These are phyloP conservation scores for Solanum pimpinellifolium DNA, from an alignment of 257 asterid species.

Conservation along the genomic window DNA sequence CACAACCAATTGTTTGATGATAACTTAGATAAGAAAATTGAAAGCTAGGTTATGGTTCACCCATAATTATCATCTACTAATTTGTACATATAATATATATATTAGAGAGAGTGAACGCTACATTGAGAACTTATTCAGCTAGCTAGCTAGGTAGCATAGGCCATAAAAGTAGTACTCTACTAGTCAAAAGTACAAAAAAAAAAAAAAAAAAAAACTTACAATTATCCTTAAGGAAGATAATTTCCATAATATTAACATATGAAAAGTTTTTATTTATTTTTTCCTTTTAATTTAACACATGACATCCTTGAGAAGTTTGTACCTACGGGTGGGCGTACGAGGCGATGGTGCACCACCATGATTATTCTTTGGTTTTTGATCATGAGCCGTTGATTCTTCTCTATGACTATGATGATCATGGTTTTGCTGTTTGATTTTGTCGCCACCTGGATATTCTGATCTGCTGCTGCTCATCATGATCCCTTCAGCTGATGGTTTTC, in stretches of 20 bases:
- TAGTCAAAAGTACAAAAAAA: not conserved
- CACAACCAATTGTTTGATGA: not conserved
- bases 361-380: constrained; percentile 15
- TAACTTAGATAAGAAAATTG: not conserved
- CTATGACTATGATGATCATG: not conserved
- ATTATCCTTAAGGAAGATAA: not conserved
- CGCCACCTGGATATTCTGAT: constrained; percentile 18
- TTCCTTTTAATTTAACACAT: constrained; percentile 23
- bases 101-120: not conserved
- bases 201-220: not conserved
- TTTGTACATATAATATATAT: not conserved
- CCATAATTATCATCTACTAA: not conserved
- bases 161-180: not conserved
- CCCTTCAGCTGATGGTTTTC: not conserved
- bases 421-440: constrained; percentile 5
- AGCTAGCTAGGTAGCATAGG: not conserved
- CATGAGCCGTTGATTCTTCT: not conserved
- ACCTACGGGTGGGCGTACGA: constrained; percentile 31
- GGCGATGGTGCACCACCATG: constrained; percentile 17
- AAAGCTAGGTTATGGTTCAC: not conserved
- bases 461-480: not conserved
- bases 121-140: not conserved
- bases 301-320: constrained; percentile 52
- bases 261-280: not conserved
- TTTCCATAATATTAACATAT: not conserved